A percentile compares a stretch with the other conserved stretches of the same genome.
Conservation (phyloP, 768 basidiomycete species). For the Collybiopsis confluens region DNA sequence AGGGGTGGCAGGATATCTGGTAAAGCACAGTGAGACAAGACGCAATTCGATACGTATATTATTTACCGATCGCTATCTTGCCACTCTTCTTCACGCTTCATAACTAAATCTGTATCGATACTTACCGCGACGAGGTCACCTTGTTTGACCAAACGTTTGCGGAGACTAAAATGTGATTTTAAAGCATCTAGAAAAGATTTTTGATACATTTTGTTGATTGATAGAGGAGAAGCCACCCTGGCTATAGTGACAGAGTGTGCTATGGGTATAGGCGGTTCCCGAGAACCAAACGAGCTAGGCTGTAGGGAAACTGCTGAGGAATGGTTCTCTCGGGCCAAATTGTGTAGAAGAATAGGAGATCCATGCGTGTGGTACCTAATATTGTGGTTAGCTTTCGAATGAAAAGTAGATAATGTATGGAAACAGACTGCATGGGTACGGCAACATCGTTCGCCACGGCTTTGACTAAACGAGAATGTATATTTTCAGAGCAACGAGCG, state of each 20-base stretch:
- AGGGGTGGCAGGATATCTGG: constrained; percentile 15
- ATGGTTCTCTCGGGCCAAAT: constrained; percentile 33
- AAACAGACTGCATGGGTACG: constrained; percentile 31
- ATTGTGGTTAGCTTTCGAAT: background rate
- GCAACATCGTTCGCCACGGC: constrained; percentile 48
- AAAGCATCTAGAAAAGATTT: constrained; percentile 55
- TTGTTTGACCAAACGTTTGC: constrained; percentile 57
- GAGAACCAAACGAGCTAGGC: constrained; percentile 58
- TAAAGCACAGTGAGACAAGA: background rate
- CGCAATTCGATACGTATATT: background rate
- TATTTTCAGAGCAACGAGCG: constrained; percentile 30
- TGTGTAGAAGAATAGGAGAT: constrained; percentile 52
- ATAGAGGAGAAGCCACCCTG: constrained; percentile 72
- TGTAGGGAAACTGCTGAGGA: constrained; percentile 32
- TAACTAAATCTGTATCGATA: constrained; percentile 48
- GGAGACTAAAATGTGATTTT: constrained; percentile 54
- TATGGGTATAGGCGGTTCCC: constrained; percentile 56
- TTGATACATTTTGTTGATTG: constrained; percentile 63
- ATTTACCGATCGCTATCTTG: constrained; percentile 17
- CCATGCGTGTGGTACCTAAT: constrained; percentile 35
- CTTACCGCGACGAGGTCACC: constrained; percentile 70
- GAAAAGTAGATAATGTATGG: constrained; percentile 3
- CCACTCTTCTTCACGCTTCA: constrained; percentile 12
- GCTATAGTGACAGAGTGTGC: constrained; percentile 72
- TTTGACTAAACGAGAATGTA: constrained; percentile 49